Evolutionary conservation across 192 early-diverging fungal genomes (phyloP).

Genomic region (Geranomyces michiganensis): DNA sequence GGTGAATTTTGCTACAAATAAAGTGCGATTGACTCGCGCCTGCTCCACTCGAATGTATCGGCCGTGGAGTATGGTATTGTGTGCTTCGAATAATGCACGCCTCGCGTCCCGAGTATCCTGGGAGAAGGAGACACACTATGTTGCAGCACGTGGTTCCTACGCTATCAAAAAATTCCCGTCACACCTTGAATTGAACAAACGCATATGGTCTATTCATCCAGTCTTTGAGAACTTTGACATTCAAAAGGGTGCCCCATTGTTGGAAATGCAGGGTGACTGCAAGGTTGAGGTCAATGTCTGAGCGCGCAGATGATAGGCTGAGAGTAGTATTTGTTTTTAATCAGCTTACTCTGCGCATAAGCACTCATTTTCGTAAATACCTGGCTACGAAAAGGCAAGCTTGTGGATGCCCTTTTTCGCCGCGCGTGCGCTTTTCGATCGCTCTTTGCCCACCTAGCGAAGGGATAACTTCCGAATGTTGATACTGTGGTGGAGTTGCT

Average conservation of each 20-base stretch:
- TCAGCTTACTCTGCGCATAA: not conserved
- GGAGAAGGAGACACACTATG: not conserved
- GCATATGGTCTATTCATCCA: constrained; percentile 72
- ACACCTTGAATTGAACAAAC: constrained; percentile 76
- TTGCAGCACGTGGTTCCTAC: not conserved
- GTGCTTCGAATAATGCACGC: constrained; percentile 62
- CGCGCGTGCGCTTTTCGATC: too few relatives aligned
- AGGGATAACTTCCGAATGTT: too few relatives aligned
- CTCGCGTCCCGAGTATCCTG: constrained; percentile 60
- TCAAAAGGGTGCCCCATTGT: constrained; percentile 63
- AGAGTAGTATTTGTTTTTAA: not conserved
- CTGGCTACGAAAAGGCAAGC: constrained; percentile 79
- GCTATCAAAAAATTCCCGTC: not conserved
- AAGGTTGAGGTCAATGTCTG: constrained; percentile 55
- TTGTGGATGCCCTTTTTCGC: constrained; percentile 36
- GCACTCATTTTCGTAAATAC: constrained; percentile 34
- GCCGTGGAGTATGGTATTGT: constrained; percentile 68
- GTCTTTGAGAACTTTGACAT: constrained; percentile 78
- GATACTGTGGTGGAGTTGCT: too few relatives aligned
- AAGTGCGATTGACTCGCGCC: constrained; percentile 74
- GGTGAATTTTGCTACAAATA: constrained; percentile 59
- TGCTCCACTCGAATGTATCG: constrained; percentile 75
- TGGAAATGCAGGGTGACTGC: constrained; percentile 63
- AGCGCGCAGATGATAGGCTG: constrained; percentile 57
- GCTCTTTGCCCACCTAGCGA: too few relatives aligned